Evolutionary conservation across 1,139 yeast species (phyloP), one percentile per base, ranked within the genome.

Genomic region (Blastobotrys persicus): DNA sequence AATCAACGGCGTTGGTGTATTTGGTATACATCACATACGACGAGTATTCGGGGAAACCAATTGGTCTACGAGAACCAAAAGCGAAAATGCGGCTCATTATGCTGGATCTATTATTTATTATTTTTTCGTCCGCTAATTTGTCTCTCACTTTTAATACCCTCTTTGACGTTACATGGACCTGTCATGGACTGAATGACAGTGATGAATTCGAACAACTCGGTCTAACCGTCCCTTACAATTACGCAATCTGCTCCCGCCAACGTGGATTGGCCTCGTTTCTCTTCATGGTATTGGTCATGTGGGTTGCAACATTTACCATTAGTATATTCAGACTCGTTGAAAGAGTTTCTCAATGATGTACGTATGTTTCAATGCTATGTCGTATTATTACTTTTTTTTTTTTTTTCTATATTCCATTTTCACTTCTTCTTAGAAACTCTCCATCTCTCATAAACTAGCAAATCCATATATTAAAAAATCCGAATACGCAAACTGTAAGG

Each of bases 81-180:
- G 89, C 85, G 23, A 91, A 91, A 63, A 79, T 91, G 76, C 76
- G 88, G 60, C 76, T 89, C 51, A 75, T 79, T 48, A 74, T 89
- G 76, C 73, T 88, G 56, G 98, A 92, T 63, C 72, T 91, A 45
- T 70, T 91, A 33, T 88, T 92, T 67, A 88, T 92, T 55, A 88
- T 92, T n/a, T 87, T 91, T 62, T 82, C 91, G n/a, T 81, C 95
- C 45, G 96, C 97, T 1, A 91, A 89, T 64, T 69, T 91, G 52
- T 81, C 97, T 5, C 74, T 92, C 45, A 81, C 96, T 1, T 89
- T 89, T 69, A 85, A 88, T 64, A 84, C 96, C 1, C 72, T 91
- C 48, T 86, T 74, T 64, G 96, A 88, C 64, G 75, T 76, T 44
- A 77, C 81, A 58, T 91, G 97, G 96, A 91, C 88, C 5, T 91